Percentiles rank a stretch among this genome's conserved stretches.
Evolutionary conservation across 257 asterid genomes (phyloP).

Genomic region (Ballota nigra): DNA sequence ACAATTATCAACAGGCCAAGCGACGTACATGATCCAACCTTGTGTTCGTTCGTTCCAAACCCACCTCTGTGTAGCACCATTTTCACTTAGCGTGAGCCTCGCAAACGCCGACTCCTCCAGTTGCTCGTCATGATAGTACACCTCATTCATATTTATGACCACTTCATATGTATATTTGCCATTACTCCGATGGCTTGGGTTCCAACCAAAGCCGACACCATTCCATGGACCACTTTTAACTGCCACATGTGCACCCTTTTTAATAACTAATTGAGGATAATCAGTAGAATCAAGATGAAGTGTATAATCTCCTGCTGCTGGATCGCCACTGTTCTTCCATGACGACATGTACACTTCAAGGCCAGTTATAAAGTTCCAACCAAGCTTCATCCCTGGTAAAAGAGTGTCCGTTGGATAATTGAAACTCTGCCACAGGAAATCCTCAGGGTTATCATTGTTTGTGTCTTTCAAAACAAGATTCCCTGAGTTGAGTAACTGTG

Average conservation of each 20-base stretch:
- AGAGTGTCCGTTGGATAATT: constrained; percentile 42
- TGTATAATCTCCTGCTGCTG: constrained; percentile 30
- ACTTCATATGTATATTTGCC: not conserved
- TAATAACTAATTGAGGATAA: not conserved
- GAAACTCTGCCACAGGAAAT: constrained; percentile 18
- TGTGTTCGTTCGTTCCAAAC: constrained; percentile 26
- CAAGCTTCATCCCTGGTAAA: constrained; percentile 48
- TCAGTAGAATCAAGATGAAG: constrained; percentile 22
- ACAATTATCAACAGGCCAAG: constrained; percentile 32
- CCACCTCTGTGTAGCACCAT: constrained; percentile 27
- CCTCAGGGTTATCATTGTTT: not conserved
- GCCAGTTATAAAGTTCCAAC: not conserved
- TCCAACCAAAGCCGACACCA: constrained; percentile 39
- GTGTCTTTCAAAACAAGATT: constrained; percentile 52
- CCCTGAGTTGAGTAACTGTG: constrained; percentile 41
- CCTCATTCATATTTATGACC: constrained; percentile 1
- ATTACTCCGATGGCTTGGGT: constrained; percentile 12
- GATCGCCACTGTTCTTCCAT: constrained; percentile 38
- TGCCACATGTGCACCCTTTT: not conserved
- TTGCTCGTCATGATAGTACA: not conserved
- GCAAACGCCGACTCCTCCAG: constrained; percentile 20
- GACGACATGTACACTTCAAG: constrained; percentile 26
- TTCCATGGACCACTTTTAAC: constrained; percentile 41
- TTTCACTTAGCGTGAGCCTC: constrained; percentile 14
- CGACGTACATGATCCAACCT: constrained; percentile 26